A percentile compares a stretch with the other conserved stretches of the same genome.
phyloP scores from a whole-genome alignment of 371 early-diverging fungal species.

The Rhizopus sp. region DNA sequence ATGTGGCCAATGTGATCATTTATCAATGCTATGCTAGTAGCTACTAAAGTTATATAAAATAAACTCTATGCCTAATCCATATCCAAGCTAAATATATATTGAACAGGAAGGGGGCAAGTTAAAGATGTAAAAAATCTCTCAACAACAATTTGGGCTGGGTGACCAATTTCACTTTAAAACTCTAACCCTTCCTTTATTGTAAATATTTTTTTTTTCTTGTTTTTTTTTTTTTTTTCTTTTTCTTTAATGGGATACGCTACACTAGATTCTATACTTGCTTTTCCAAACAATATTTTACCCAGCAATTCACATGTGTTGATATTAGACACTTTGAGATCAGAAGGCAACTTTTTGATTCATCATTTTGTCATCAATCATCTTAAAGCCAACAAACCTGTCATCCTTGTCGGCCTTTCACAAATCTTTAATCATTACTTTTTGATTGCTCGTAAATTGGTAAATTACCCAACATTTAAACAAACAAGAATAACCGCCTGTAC shows the following conservation, averaged over 20 bases:
- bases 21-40: no score
- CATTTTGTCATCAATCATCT: conserved; percentile 71
- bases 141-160: no score
- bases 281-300: conserved; percentile 51
- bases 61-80: no score
- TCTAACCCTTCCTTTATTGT: not conserved
- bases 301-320: conserved; percentile 54
- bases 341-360: conserved; percentile 70
- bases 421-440: conserved; percentile 68
- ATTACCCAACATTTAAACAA: not conserved
- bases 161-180: no score
- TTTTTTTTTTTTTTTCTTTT: no score
- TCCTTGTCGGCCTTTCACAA: conserved; percentile 67
- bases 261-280: conserved; percentile 52
- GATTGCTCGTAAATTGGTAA: conserved; percentile 71
- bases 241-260: conserved; percentile 47
- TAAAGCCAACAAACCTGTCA: conserved; percentile 56
- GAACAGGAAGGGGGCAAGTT: no score
- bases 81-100: no score
- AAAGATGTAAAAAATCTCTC: no score
- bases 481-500: not conserved
- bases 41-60: no score
- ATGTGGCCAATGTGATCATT: no score
- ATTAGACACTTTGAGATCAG: conserved; percentile 66
- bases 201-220: not conserved